Evolutionary conservation across 768 basidiomycete species (phyloP), one percentile per base, ranked within the genome.

Genomic region (Rhizopogon vesiculosus): DNA sequence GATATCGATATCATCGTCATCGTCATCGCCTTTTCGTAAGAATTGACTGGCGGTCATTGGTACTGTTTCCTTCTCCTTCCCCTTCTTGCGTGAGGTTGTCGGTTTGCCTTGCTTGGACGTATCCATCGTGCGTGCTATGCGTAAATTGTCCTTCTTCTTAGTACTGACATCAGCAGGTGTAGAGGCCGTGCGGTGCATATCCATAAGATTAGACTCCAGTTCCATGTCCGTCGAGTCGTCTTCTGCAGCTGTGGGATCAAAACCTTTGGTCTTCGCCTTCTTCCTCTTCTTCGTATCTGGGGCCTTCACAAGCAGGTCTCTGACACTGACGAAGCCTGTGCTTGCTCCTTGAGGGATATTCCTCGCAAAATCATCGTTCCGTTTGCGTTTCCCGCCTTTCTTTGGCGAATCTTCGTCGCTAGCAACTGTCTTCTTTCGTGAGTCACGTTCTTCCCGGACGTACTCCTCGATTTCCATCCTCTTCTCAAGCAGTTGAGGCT

Each of bases 391-490:
- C 58, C 74, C 77, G 18, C 69, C 72, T 56, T 69, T 72, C 22
- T 59, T 56, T 9, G 72, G 59, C 25, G 71, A 61, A 9, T 62
- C 61, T 31, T 65, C 62, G 42, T 71, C 70, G 53, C 72, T 61
- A 7, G 22, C 19, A 13, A 40, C 25, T 28, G 69, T 56, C 53
- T 76, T 69, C 61, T 65, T 72, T 60, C 68, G 72, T 56, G 71
- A 77, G 54, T 68, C 71, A 19, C 64, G 68, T 42, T 77, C 74
- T 58, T 80, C 77, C 40, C 85, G 83, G 33, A 81, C 76, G 61
- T 89, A 86, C 59, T 84, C 81, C 62, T 87, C 82, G 40, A 94
- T 89, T 50, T 88, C 87, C 84, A 97, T 93, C 19, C 73, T 76
- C 72, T 86, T 87, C 71, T 95, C 90, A 35, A 92, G 70, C 61